These are phyloP conservation scores for Raphanus sativus DNA, from an alignment of 345 rosid species.

Conservation along the genomic window DNA sequence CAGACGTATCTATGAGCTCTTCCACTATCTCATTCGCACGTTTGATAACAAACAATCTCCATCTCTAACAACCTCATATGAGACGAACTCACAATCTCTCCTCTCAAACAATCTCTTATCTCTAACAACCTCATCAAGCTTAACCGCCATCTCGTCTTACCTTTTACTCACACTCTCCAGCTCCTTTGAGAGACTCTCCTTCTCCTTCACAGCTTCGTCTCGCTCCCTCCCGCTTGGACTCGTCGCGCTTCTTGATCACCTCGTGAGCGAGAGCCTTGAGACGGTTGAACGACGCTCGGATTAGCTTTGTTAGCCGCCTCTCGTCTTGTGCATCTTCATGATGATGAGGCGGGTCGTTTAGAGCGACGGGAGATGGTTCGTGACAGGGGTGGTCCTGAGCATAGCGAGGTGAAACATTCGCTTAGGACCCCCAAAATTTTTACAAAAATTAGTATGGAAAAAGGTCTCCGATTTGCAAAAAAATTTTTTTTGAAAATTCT, in stretches of 20 bases:
- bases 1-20: constrained; percentile 80
- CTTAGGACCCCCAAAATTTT: no score
- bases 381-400: no score
- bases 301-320: constrained; percentile 57
- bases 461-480: no score
- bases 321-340: constrained; percentile 51
- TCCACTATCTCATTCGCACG: constrained; percentile 93
- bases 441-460: no score
- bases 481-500: no score
- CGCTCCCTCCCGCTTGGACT: constrained; percentile 56
- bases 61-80: no score
- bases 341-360: constrained; percentile 39
- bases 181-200: constrained; percentile 53
- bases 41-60: no score
- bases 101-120: constrained; percentile 60
- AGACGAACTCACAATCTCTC: constrained; percentile 81
- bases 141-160: constrained; percentile 59
- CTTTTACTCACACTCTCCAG: constrained; percentile 47
- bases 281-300: constrained; percentile 59
- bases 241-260: constrained; percentile 84
- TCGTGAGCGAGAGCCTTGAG: constrained; percentile 78
- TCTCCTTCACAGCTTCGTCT: constrained; percentile 81
- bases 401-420: no score
- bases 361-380: constrained; percentile 53
- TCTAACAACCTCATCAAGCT: constrained; percentile 58